These are phyloP conservation scores for Metarhizium humberi DNA, from an alignment of 2,329 filamentous ascomycete genomes.

Conservation along the genomic window DNA sequence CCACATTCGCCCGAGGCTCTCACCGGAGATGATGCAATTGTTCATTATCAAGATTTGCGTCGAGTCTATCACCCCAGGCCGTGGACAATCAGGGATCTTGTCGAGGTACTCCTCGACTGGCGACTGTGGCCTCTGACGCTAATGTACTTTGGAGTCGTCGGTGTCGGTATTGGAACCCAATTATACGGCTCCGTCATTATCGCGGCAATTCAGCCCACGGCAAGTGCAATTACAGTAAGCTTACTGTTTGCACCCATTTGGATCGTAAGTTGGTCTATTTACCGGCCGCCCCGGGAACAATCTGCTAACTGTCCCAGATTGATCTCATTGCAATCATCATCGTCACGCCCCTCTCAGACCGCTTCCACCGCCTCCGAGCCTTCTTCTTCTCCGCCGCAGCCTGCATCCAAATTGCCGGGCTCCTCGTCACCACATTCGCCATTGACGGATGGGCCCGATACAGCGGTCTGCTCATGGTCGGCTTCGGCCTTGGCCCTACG, in stretches of 20 bases:
- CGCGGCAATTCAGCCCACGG: slow-evolving; percentile 60
- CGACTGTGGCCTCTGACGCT: slow-evolving; percentile 75
- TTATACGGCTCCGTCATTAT: slow-evolving; percentile 85
- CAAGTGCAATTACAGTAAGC: slow-evolving; percentile 68
- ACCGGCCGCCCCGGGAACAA: background rate
- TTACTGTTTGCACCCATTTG: slow-evolving; percentile 85
- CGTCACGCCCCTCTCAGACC: slow-evolving; percentile 76
- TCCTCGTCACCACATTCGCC: slow-evolving; percentile 71
- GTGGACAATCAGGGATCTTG: slow-evolving; percentile 66
- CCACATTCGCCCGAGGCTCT: slow-evolving; percentile 63
- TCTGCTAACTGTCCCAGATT: slow-evolving; percentile 43
- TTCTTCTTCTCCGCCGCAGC: slow-evolving; percentile 72
- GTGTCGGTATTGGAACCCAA: slow-evolving; percentile 84
- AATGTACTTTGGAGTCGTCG: slow-evolving; percentile 94
- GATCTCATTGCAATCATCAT: slow-evolving; percentile 81
- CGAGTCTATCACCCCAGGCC: slow-evolving; percentile 67
- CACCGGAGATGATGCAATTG: slow-evolving; percentile 63
- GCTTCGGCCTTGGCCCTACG: slow-evolving; percentile 82
- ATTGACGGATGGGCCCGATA: slow-evolving; percentile 73
- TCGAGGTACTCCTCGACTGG: slow-evolving; percentile 70
- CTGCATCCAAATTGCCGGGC: slow-evolving; percentile 70
- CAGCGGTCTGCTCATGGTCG: slow-evolving; percentile 79
- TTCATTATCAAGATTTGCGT: slow-evolving; percentile 77
- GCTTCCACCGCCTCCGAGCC: slow-evolving; percentile 71
- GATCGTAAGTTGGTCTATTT: slow-evolving; percentile 52